Percentiles rank a stretch among this genome's conserved stretches.
phyloP scores from a whole-genome alignment of 1,284 basidiomycete genomes.

The Ustilago bromivora region DNA sequence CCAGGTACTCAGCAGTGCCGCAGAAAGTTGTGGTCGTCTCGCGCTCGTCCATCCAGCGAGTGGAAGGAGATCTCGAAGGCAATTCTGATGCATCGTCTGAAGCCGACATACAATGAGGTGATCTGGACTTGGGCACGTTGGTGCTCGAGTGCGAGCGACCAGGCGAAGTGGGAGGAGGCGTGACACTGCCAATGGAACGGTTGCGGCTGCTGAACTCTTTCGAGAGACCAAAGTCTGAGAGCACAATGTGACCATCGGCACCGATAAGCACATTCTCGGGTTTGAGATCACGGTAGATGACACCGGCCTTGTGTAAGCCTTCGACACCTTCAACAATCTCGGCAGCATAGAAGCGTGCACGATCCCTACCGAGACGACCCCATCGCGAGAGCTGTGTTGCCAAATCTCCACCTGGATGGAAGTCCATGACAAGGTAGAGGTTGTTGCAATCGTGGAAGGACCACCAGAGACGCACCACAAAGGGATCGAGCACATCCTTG shows the following conservation, averaged over 20 bases:
- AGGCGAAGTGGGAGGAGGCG: conserved; percentile 78
- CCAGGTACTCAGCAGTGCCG: conserved; percentile 98
- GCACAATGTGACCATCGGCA: conserved; percentile 98
- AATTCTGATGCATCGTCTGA: conserved; percentile 70
- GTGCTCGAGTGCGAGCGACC: conserved; percentile 56
- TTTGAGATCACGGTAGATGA: conserved; percentile 99
- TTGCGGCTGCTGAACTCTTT: conserved; percentile 79
- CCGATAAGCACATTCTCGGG: conserved; percentile 99
- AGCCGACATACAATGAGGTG: conserved; percentile 90
- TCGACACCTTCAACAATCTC: conserved; percentile 98
- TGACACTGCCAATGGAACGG: conserved; percentile 79
- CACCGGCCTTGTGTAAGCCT: conserved; percentile 98
- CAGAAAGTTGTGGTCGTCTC: conserved; percentile 99
- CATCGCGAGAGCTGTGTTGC: conserved; percentile 81
- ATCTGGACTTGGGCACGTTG: conserved; percentile 79
- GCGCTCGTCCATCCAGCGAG: conserved; percentile 94
- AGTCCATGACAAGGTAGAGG: conserved; percentile 72
- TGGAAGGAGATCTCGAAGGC: conserved; percentile 69
- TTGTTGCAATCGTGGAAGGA: conserved; percentile 69
- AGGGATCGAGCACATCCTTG: conserved; percentile 66
- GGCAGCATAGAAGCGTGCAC: conserved; percentile 96
- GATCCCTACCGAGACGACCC: conserved; percentile 93
- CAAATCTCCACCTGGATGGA: conserved; percentile 99
- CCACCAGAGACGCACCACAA: conserved; percentile 69
- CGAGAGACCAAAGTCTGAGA: conserved; percentile 98